Evolutionary conservation across 192 early-diverging fungal genomes (phyloP), one percentile per base, ranked within the genome.

Genomic region (Coemansia umbellata): DNA sequence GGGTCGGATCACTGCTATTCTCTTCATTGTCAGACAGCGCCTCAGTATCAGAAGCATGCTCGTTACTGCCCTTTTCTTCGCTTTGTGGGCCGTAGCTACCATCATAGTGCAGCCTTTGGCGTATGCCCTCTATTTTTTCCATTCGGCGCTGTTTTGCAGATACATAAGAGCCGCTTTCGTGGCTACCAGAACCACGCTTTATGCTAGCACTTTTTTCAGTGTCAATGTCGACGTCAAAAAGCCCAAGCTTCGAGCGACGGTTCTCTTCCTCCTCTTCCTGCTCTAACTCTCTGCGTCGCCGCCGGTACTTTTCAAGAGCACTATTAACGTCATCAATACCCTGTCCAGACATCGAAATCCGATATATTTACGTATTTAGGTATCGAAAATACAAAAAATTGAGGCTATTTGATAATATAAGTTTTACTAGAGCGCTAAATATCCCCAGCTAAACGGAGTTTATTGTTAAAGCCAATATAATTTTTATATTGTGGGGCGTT

Each of bases 251-350:
- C 41, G 22, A 31, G 26, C 32, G 14, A 33, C 50, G 10, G n/a
- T 22, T 31, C 7, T 37, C 19, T 44, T 41, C 44, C 53, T 49
- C 21, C 19, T 73, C 70, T 35, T 66, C 63, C 22, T 52, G 43
- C 24, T 73, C 69, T 5, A 73, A 43, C 63, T 73, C 63, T 37
- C 69, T 37, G 13, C 69, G 69, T 31, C 69, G 69, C 42, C 54
- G 58, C 21, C 69, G 57, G 62, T 66, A 73, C 41, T 65, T 64
- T 39, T 73, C 69, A 18, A 66, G 53, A 9, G 52, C 49, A 8
- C 41, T 48, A 8, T 53, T 31, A 3, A 50, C 40, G n/a, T 54
- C 51, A 23, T 44, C 42, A 13, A 13, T 8, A n/a, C n/a, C n/a
- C n/a, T n/a, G n/a, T n/a, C n/a, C n/a, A n/a, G n/a, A n/a, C n/a